Base-by-base conservation (phyloP, 1,284 basidiomycete species). In the Trametes hirsuta region DNA sequence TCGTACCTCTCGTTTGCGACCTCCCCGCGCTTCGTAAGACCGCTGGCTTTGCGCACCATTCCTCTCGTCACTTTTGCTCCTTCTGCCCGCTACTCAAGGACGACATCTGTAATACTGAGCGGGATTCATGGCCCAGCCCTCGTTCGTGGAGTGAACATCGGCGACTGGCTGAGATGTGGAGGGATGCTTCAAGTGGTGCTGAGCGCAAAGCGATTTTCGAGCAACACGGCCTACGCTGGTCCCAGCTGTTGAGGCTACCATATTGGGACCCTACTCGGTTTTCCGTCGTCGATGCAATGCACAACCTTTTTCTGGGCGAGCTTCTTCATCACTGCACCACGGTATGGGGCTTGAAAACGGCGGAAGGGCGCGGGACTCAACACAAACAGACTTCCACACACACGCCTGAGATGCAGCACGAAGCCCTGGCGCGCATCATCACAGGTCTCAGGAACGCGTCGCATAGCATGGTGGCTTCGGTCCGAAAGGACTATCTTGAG, bases 231-330 rank as follows among this genome's bases (percentile, higher is more conserved):
- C 61, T 79, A 3, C 68, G 71, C 0, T 80, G 74, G 74, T 74
- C 75, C 1, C 67, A 72, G 44, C 66, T 81, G 1, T 72, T 74
- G 57, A 51, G 62, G 8, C 70, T 80, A 2, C 66, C 67, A 0
- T 80, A 80, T 55, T 80, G 74, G 75, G 71, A 79, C 61, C 77
- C 74, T 1, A 65, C 71, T 2, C 45, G 41, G 12, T 61, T 46
- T 48, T 12, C 72, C 69, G 57, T 63, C 2, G 35, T 61, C 6
- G 55, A 61, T 36, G 46, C 55, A 0, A 61, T 61, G 59, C 59
- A 61, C 37, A 54, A 54, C 18, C 47, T 61, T 1, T 61, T 57
- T 21, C 47, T 61, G 5, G 59, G 59, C 12, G 47, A 54, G 6
- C 37, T 61, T 8, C 46, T 37, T 2, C 51, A 57, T n/a, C 59